These are phyloP conservation scores for Penicillium egyptiacum DNA, from an alignment of 495 filamentous ascomycete genomes.

Conservation along the genomic window DNA sequence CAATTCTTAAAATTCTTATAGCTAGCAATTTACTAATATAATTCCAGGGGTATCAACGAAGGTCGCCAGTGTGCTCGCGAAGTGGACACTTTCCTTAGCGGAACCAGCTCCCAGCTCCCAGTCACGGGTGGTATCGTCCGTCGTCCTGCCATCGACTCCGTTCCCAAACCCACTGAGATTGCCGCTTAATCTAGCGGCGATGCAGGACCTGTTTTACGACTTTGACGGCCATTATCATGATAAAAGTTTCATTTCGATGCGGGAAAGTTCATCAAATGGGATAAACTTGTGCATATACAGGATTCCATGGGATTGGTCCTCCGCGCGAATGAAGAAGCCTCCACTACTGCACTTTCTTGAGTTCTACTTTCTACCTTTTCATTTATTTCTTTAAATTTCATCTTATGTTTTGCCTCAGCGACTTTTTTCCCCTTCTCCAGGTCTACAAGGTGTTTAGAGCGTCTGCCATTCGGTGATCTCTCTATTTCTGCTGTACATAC, in stretches of 20 bases:
- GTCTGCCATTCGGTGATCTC: constrained; percentile 24
- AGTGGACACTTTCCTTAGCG: constrained; percentile 85
- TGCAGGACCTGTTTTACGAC: constrained; percentile 10
- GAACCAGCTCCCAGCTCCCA: constrained; percentile 72
- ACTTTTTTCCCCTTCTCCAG: constrained; percentile 10
- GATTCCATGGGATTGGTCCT: not conserved
- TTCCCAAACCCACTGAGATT: constrained; percentile 35
- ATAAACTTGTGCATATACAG: constrained; percentile 6
- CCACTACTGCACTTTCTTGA: constrained; percentile 2
- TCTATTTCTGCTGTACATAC: constrained; percentile 33
- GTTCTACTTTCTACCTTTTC: not conserved
- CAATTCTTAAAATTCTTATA: not conserved
- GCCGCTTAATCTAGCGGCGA: constrained; percentile 24
- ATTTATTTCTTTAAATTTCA: constrained; percentile 9
- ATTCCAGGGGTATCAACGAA: constrained; percentile 93
- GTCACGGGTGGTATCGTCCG: constrained; percentile 95
- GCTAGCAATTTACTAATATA: constrained; percentile 13
- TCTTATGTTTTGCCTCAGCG: constrained; percentile 11
- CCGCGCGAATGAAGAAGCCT: constrained; percentile 6
- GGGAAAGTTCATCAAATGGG: constrained; percentile 10
- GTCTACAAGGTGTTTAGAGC: constrained; percentile 38
- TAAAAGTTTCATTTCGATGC: constrained; percentile 2
- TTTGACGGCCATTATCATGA: constrained; percentile 17
- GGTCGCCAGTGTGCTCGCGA: constrained; percentile 92
- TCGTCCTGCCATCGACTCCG: constrained; percentile 59